phyloP scores from a whole-genome alignment of 179 eudicot species.

The Spinacia oleracea region DNA sequence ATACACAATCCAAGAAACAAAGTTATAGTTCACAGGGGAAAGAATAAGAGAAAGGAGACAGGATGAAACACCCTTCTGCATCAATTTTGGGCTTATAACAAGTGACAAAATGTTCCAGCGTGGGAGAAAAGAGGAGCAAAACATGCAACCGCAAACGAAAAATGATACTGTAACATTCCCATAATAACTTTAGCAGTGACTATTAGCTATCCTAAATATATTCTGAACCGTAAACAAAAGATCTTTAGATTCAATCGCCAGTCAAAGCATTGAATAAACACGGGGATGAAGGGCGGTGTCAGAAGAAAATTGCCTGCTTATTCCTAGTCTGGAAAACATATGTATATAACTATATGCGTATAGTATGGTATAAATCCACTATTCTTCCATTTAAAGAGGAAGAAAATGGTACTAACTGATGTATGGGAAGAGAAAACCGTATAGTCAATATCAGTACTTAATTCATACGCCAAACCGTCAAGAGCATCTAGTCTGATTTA shows the following conservation, averaged over 20 bases:
- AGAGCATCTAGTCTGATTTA: background rate
- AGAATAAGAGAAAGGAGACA: background rate
- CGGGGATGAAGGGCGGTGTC: background rate
- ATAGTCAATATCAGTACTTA: background rate
- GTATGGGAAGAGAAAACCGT: background rate
- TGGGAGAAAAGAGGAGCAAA: background rate
- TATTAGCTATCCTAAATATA: background rate
- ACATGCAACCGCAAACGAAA: background rate
- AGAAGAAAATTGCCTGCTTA: background rate
- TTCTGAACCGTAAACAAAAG: background rate
- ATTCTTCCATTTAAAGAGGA: background rate
- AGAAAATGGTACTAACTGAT: background rate
- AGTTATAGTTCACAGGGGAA: background rate
- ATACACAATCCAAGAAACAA: background rate
- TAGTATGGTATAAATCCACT: background rate
- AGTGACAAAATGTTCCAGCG: background rate
- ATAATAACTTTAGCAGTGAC: background rate
- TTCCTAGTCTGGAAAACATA: background rate
- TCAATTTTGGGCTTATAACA: background rate
- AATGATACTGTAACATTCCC: background rate
- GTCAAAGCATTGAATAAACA: background rate
- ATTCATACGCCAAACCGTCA: background rate
- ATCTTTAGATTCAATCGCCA: background rate
- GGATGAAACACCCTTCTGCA: background rate
- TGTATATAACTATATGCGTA: background rate